These are phyloP conservation scores for Aspergillus baeticus DNA, from an alignment of 495 filamentous ascomycete species.

Conservation along the genomic window DNA sequence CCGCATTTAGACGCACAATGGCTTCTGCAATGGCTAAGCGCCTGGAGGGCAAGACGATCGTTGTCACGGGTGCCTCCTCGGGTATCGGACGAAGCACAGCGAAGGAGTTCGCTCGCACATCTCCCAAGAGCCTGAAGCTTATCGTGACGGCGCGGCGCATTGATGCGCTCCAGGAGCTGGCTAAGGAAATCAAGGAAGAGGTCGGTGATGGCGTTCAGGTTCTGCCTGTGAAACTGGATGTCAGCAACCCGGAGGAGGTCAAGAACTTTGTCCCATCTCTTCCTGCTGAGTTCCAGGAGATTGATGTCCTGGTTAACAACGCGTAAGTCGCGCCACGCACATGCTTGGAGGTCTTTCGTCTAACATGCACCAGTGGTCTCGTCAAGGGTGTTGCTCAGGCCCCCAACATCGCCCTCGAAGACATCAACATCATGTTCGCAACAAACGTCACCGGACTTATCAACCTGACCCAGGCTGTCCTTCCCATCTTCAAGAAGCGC, in stretches of 20 bases:
- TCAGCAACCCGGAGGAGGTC: constrained; percentile 77
- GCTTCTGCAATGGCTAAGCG: constrained; percentile 76
- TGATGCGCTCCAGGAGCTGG: constrained; percentile 73
- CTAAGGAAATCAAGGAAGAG: constrained; percentile 73
- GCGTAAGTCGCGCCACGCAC: constrained; percentile 59
- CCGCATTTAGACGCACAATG: constrained; percentile 56
- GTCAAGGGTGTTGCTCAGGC: constrained; percentile 87
- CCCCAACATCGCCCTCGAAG: constrained; percentile 76
- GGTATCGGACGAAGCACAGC: constrained; percentile 88
- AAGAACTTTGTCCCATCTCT: constrained; percentile 68
- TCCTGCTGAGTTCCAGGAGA: constrained; percentile 80
- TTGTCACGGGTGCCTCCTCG: constrained; percentile 91
- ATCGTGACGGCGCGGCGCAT: constrained; percentile 83
- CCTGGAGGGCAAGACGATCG: constrained; percentile 89
- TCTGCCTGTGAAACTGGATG: constrained; percentile 78
- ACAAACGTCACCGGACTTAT: constrained; percentile 95
- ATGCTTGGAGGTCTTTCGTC: neutral
- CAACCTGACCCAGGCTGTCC: constrained; percentile 92
- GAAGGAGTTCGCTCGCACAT: constrained; percentile 86
- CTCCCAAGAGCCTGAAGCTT: constrained; percentile 76
- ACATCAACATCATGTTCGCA: constrained; percentile 83
- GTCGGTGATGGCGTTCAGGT: constrained; percentile 81
- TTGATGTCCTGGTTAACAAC: constrained; percentile 95
- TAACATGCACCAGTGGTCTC: constrained; percentile 58
- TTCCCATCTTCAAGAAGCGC: constrained; percentile 80